Percentiles rank a stretch among this genome's conserved stretches.
These are phyloP conservation scores for Fremontodendron californicum DNA, from an alignment of 345 rosid species.

Conservation along the genomic window DNA sequence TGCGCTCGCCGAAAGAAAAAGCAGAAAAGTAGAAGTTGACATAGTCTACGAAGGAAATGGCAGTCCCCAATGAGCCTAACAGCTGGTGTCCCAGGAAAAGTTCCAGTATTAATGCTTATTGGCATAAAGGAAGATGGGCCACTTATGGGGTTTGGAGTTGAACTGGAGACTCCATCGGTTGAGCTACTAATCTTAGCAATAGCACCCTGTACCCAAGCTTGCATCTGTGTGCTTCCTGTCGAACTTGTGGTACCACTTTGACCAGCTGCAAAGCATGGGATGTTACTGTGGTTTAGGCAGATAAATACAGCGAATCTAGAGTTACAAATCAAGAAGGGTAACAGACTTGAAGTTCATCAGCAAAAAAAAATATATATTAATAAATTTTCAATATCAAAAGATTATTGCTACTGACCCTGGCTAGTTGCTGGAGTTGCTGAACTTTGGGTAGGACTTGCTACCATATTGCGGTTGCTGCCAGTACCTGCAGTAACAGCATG, in stretches of 20 bases:
- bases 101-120: conserved; percentile 96
- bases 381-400: conserved; percentile 8
- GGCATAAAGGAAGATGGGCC: conserved; percentile 93
- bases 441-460: conserved; percentile 85
- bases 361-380: background rate
- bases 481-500: conserved; percentile 95
- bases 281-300: background rate
- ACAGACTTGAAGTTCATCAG: background rate
- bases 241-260: conserved; percentile 77
- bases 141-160: conserved; percentile 66
- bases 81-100: conserved; percentile 99
- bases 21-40: conserved; percentile 94
- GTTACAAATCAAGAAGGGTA: background rate
- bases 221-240: conserved; percentile 91
- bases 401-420: conserved; percentile 58
- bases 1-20: conserved; percentile 76
- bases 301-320: background rate
- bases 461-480: conserved; percentile 80
- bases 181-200: conserved; percentile 95
- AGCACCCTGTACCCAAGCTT: conserved; percentile 99
- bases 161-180: conserved; percentile 59
- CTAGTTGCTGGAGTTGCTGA: conserved; percentile 65
- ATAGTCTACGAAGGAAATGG: conserved; percentile 97
- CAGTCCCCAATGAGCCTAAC: conserved; percentile 99
- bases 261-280: conserved; percentile 47